Evolutionary conservation across 2,329 filamentous ascomycete species (phyloP).

Genomic region (Fusarium phyllophilum): DNA sequence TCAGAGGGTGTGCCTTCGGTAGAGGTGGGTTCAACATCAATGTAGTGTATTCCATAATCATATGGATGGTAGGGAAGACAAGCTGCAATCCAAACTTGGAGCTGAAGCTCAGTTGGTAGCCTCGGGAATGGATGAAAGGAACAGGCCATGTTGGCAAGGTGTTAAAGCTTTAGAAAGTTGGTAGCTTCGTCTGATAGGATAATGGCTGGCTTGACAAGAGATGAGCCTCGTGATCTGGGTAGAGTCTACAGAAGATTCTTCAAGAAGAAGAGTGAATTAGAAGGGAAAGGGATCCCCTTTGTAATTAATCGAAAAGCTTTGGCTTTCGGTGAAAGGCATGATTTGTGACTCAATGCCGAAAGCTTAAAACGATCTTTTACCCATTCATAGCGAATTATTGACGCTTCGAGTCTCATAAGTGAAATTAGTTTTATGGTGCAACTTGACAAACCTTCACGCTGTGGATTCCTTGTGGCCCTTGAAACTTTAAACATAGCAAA

Average conservation of each 20-base stretch:
- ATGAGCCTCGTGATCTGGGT: not conserved
- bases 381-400: not conserved
- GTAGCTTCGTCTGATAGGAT: no score
- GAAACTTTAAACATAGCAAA: not conserved
- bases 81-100: not conserved
- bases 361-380: not conserved
- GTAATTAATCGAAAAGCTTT: rapidly evolving
- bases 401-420: rapidly evolving
- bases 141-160: not conserved
- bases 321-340: rapidly evolving
- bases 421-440: not conserved
- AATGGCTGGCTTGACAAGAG: not conserved
- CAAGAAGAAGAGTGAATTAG: not conserved
- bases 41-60: not conserved
- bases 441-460: not conserved
- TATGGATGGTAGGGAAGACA: rapidly evolving
- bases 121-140: not conserved
- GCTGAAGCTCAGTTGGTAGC: not conserved
- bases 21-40: not conserved
- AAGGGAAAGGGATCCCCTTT: rapidly evolving
- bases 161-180: no score
- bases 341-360: not conserved
- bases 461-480: not conserved
- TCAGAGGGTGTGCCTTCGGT: not conserved
- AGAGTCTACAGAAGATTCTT: not conserved